Evolutionary conservation across 805 yeast genomes (phyloP), one percentile per base, ranked within the genome.

Genomic region (Starmera dryadoides): DNA sequence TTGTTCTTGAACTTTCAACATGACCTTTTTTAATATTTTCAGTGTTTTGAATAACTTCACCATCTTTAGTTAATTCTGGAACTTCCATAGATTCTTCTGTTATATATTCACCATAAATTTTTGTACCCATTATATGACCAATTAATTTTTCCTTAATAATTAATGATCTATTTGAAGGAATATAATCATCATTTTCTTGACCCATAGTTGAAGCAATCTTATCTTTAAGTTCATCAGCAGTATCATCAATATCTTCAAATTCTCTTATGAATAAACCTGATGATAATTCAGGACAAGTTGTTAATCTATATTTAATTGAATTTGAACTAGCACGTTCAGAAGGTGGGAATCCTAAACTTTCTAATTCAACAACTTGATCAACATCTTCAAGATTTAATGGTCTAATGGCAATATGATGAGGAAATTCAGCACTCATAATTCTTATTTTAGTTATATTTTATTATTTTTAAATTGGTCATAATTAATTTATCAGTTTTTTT

Each of bases 201-300:
- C 36, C 36, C 23, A 39, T 45, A 15, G 18, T 32, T 12, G 35
- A 33, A 22, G 40, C 46, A 4, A 42, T 49, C 30, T 52, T 52
- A 7, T 56, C 59, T 23, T 53, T 59, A 4, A 48, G 57, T 15
- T 56, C 61, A 32, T 48, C 56, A 12, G 45, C 43, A n/a, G 39
- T 48, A 17, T 38, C 38, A 3, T 32, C 23, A 30, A 36, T 47
- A 49, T 36, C 45, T 48, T 23, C 46, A 60, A 82, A 83, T 40
- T 77, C 77, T 55, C 96, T 71, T 37, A 87, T 69, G 54, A 91
- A 93, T 41, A 93, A 69, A 2, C 98, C 98, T 6, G 89, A 77
- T 47, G 93, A 79, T 41, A 91, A 73, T 59, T 91, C 98, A 9
- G 98, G 98, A 58, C 97, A 89, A 4, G 67, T 77, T 1, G 71